phyloP scores from a whole-genome alignment of 768 basidiomycete genomes.

The Leccinellum albellum region DNA sequence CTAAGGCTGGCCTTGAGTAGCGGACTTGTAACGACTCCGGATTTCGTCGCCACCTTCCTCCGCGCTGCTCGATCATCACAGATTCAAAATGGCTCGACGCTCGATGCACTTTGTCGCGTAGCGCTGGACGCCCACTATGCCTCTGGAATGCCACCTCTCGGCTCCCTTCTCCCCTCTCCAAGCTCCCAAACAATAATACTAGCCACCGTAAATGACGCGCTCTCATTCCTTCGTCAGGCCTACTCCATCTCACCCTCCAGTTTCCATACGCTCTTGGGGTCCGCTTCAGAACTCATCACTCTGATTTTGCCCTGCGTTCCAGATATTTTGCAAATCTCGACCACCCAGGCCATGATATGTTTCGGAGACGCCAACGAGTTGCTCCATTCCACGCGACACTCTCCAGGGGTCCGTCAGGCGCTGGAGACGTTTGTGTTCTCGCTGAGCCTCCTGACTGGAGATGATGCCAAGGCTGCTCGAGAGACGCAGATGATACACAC shows the following conservation, averaged over 20 bases:
- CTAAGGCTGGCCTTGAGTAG: constrained; percentile 55
- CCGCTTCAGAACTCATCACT: constrained; percentile 61
- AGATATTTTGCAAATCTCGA: constrained; percentile 59
- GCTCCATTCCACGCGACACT: constrained; percentile 49
- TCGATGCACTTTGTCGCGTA: constrained; percentile 66
- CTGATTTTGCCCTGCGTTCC: constrained; percentile 58
- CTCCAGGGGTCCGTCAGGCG: constrained; percentile 49
- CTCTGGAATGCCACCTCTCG: constrained; percentile 48
- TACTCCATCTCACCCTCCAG: constrained; percentile 46
- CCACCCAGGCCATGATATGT: constrained; percentile 52
- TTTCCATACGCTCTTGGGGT: constrained; percentile 54
- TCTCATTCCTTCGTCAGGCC: constrained; percentile 56
- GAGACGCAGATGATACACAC: constrained; percentile 74
- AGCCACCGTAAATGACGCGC: constrained; percentile 55
- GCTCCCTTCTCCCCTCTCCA: constrained; percentile 50
- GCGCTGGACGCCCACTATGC: constrained; percentile 63
- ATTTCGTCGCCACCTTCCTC: constrained; percentile 64
- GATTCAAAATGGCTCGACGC: constrained; percentile 59
- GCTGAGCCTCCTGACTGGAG: constrained; percentile 58
- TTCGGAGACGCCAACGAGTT: constrained; percentile 50
- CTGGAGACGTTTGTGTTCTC: constrained; percentile 59
- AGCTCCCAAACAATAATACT: constrained; percentile 50
- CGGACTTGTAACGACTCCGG: constrained; percentile 52
- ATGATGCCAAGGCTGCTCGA: constrained; percentile 64
- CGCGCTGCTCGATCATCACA: constrained; percentile 62